A percentile compares a stretch with the other conserved stretches of the same genome.
Conservation (phyloP, 2,329 filamentous ascomycete species). For the Penicillium olsonii region DNA sequence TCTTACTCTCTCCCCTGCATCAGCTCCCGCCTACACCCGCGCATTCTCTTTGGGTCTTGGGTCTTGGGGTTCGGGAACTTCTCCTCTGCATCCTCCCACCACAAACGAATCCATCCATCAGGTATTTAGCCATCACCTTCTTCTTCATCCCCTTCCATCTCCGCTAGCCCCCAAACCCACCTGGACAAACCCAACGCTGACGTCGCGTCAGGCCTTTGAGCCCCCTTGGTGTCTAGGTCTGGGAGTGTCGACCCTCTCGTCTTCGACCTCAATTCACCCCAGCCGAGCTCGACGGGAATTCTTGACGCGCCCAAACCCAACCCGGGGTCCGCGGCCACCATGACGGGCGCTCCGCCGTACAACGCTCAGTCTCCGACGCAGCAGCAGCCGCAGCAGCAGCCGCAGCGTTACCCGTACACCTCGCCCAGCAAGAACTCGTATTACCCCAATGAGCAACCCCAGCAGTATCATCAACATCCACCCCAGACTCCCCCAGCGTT, state of each 20-base stretch:
- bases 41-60: conserved; percentile 32
- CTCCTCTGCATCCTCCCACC: conserved; percentile 29
- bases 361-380: conserved; percentile 49
- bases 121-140: conserved; percentile 18
- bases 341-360: conserved; percentile 48
- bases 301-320: conserved; percentile 30
- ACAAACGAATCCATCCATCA: conserved; percentile 26
- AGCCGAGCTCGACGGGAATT: conserved; percentile 5
- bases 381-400: conserved; percentile 46
- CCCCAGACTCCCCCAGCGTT: conserved; percentile 47
- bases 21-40: conserved; percentile 26
- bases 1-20: conserved; percentile 26
- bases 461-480: conserved; percentile 41
- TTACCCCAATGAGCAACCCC: conserved; percentile 43
- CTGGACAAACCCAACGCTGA: conserved; percentile 21
- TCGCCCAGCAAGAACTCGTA: conserved; percentile 45
- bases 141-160: conserved; percentile 7
- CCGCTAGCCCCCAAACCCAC: conserved; percentile 7
- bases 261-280: conserved; percentile 18
- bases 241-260: conserved; percentile 4
- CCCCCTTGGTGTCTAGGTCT: conserved; percentile 22
- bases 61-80: conserved; percentile 26
- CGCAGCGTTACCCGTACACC: conserved; percentile 45
- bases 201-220: conserved; percentile 24
- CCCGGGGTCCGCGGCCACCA: conserved; percentile 37